Conservation (phyloP, 176 grass and related monocot species). For the Saccharum officinarum region DNA sequence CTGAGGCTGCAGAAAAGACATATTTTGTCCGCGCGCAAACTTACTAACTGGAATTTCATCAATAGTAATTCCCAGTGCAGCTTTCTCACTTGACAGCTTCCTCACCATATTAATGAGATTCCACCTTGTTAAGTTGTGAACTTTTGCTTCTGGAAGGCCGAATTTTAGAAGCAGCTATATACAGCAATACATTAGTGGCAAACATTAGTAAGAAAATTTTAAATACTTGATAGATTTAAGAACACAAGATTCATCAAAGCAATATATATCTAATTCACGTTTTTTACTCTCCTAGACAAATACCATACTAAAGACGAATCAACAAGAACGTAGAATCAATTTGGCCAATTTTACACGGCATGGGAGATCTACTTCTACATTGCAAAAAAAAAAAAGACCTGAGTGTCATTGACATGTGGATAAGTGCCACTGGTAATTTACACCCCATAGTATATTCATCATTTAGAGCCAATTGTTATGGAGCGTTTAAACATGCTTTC, state of each 20-base stretch:
- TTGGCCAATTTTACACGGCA: background rate
- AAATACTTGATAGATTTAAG: background rate
- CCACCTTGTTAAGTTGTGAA: slow-evolving; percentile 93
- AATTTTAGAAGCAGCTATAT: slow-evolving; percentile 91
- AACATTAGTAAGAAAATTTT: slow-evolving; percentile 17
- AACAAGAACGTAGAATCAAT: background rate
- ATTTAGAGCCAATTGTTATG: background rate
- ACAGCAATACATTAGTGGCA: slow-evolving; percentile 11
- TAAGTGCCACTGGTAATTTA: too few species aligned
- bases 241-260: background rate
- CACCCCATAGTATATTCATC: background rate
- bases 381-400: too few species aligned
- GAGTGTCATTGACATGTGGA: too few species aligned
- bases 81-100: slow-evolving; percentile 91
- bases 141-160: slow-evolving; percentile 76
- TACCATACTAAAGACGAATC: background rate
- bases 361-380: background rate
- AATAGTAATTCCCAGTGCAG: slow-evolving; percentile 66
- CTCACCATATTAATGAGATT: slow-evolving; percentile 83
- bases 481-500: background rate
- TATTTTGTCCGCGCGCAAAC: slow-evolving; percentile 87
- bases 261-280: background rate
- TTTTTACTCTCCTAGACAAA: background rate
- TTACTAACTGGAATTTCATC: slow-evolving; percentile 82
- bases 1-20: slow-evolving; percentile 90